phyloP scores from a whole-genome alignment of 139 green algal genomes.

The Mesostigma viride region DNA sequence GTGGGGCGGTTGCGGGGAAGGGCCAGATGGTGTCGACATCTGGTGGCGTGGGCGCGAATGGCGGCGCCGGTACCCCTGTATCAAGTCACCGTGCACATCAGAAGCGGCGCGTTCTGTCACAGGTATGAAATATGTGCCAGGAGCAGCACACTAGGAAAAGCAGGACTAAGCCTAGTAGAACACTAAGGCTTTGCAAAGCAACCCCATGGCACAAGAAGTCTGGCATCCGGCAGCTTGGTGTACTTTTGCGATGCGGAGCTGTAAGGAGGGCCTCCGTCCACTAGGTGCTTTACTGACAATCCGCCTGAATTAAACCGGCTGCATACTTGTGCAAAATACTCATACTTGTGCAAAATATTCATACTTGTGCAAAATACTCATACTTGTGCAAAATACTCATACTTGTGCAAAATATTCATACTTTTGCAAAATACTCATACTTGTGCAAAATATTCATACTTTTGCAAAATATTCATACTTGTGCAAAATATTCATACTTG shows the following conservation, averaged over 20 bases:
- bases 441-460: neutral
- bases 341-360: too few species aligned
- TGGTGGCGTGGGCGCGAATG: neutral
- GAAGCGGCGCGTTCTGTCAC: slow-evolving; percentile 23
- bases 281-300: neutral
- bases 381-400: too few species aligned
- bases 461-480: neutral
- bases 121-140: slow-evolving; percentile 9
- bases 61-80: slow-evolving; percentile 14
- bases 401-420: too few species aligned
- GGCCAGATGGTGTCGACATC: neutral
- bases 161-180: neutral
- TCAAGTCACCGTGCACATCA: too few species aligned
- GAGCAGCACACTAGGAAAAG: neutral
- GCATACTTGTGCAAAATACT: too few species aligned
- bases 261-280: neutral
- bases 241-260: neutral
- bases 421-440: neutral
- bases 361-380: too few species aligned
- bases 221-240: neutral
- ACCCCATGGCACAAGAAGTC: neutral
- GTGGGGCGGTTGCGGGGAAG: neutral
- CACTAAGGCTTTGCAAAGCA: neutral
- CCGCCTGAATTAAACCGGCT: neutral
- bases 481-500: neutral